Evolutionary conservation across 78 protist genomes (phyloP), one percentile per base, ranked within the genome.

Genomic region (Polysphondylium violaceum): DNA sequence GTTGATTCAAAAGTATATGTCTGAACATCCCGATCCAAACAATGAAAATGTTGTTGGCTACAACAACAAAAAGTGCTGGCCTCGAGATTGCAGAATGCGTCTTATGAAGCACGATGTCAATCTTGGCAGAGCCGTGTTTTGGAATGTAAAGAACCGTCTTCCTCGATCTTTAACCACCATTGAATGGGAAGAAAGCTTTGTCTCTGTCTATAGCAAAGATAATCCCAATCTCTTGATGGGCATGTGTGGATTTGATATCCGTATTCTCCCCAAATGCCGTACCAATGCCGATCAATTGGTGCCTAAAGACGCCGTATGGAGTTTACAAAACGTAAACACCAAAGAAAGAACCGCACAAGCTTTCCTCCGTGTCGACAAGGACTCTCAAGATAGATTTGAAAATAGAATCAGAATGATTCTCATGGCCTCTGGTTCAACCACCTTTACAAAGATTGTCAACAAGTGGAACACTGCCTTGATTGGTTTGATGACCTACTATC

Each of bases 1-100:
- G 5, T 86, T 99, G 33, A 98, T 98, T 74, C 98, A 98, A 81
- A 94, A 98, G 59, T 99, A 94, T 95, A 98, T 99, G 76, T 98
- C 99, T 2, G 99, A 99, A 91, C 96, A 99, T 87, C 99, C 99
- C 17, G 99, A 99, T 76, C 99, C 99, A 33, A 99, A 99, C 97
- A 99, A 98, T 94, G 99, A 99, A 88, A 99, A 98, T 94, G 95
- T 99, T 2, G 99, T 98, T 65, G 99, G 99, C 3, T 98, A 97
- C 96, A 97, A 98, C 90, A 99, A 99, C 96, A 98, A 98, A 71
- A 97, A 97, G 90, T 98, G 99, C 93, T 99, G 99, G 99, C 99
- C 99, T 27, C 90, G 99, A 36, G 99, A 99, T 75, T 59, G 95
- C 23, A 93, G 99, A 43, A 99, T 99, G 99, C 96, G 99, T 23